These are phyloP conservation scores for Globisporangium nunn DNA, from an alignment of 352 stramenopile genomes.

Conservation along the genomic window DNA sequence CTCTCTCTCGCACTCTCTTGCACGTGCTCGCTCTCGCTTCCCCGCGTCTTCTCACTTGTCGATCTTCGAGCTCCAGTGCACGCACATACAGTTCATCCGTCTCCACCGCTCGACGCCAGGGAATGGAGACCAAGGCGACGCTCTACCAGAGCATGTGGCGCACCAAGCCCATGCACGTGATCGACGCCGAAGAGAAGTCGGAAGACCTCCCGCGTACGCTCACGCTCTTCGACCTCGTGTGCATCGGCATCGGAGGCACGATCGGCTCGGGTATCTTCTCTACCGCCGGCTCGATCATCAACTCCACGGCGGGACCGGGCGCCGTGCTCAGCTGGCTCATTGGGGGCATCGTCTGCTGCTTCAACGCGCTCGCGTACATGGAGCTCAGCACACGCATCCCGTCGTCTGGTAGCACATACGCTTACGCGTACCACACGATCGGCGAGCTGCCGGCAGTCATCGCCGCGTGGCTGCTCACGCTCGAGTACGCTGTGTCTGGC, in stretches of 20 bases:
- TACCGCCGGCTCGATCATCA: slow-evolving; percentile 58
- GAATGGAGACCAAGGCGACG: slow-evolving; percentile 12
- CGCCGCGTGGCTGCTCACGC: slow-evolving; percentile 70
- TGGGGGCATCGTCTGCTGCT: slow-evolving; percentile 60
- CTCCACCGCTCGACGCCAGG: not conserved
- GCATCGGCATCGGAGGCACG: slow-evolving; percentile 85
- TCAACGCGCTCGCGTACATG: slow-evolving; percentile 81
- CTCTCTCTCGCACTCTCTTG: not conserved
- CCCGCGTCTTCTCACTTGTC: not conserved
- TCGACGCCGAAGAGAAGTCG: slow-evolving; percentile 42
- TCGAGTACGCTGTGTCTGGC: slow-evolving; percentile 88
- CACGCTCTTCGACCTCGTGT: slow-evolving; percentile 76
- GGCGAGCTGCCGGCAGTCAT: slow-evolving; percentile 88
- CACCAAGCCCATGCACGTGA: slow-evolving; percentile 49
- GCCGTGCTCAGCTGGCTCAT: slow-evolving; percentile 70
- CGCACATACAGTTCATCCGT: not conserved
- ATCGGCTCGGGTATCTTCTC: slow-evolving; percentile 88
- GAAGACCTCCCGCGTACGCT: slow-evolving; percentile 46
- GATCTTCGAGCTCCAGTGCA: not conserved
- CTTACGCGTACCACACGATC: slow-evolving; percentile 87
- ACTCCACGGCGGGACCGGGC: slow-evolving; percentile 57
- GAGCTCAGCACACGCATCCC: slow-evolving; percentile 79
- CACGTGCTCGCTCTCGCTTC: not conserved
- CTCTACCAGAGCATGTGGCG: slow-evolving; percentile 25
- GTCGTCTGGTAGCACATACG: slow-evolving; percentile 85